Base-by-base conservation (phyloP, 495 filamentous ascomycete species). In the Aspergillus hancockii region DNA sequence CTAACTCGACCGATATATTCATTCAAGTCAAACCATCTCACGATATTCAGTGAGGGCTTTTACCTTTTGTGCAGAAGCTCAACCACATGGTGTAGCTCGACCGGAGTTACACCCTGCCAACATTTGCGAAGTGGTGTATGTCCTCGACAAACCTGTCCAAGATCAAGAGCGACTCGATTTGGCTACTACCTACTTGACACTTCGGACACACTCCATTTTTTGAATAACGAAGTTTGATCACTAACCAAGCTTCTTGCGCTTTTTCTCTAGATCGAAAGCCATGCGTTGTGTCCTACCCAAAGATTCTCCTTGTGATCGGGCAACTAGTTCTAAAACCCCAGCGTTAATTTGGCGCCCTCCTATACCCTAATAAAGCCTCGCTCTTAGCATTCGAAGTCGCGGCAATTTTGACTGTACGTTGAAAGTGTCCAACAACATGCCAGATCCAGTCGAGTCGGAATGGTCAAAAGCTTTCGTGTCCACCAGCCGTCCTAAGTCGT, bases 381-480 rank as follows among this genome's bases (percentile, higher is more conserved):
- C 30, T 51, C 23, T 30, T 34, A 16, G 13, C 1, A 18, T 49
- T 34, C 30, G 41, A 45, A 41, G 9, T 36, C n/a, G 13, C 16
- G 34, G 31, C 38, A 31, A 43, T 2, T 52, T 46, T 31, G 31
- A 19, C 36, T 38, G 30, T 21, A 23, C 43, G 43, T 45, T 8
- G 19, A 23, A 47, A 10, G 4, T 18, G 38, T 41, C 8, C 43
- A 19, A 58, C 52, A 55, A n/a, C 52, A 78, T 78, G 75, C 60
- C 75, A 57, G 69, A 76, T 57, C 69, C 67, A 49, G 61, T 72
- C 64, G 70, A 76, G 49, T 58, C 74, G 23, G 72, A 78, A 67
- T 71, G 66, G 68, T 64, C 72, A 47, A 71, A 66, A 41, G 34
- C 68, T 25, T 67, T 68, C 19, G 63, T 64, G 13, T 58, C 72